phyloP scores from a whole-genome alignment of 371 early-diverging fungal species.

The Rhizopus stolonifer region DNA sequence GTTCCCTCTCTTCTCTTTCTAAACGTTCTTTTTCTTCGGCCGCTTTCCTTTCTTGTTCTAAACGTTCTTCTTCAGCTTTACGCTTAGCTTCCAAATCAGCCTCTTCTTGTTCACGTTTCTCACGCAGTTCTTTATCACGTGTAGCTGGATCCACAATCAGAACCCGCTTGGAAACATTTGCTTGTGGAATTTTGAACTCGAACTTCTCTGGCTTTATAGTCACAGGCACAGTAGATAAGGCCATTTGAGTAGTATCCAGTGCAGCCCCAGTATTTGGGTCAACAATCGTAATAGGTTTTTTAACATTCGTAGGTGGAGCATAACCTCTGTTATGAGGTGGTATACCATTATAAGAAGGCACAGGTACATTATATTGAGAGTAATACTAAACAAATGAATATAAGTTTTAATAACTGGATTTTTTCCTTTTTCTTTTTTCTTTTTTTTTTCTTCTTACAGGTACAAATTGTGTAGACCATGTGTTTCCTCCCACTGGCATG shows the following conservation, averaged over 20 bases:
- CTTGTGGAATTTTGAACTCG: conserved; percentile 29
- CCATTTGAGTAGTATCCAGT: conserved; percentile 29
- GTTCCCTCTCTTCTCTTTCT: conserved; percentile 22
- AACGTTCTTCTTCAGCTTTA: conserved; percentile 29
- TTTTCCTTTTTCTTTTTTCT: no score
- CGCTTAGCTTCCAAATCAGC: conserved; percentile 39
- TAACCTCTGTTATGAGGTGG: conserved; percentile 21
- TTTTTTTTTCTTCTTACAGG: conserved; percentile 6
- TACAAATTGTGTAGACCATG: conserved; percentile 32
- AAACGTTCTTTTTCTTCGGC: conserved; percentile 5
- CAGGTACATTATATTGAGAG: conserved; percentile 18
- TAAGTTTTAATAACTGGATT: background rate
- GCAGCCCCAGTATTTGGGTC: conserved; percentile 71
- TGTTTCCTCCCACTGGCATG: background rate
- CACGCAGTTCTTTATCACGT: conserved; percentile 29
- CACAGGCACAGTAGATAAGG: conserved; percentile 25
- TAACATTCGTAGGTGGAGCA: conserved; percentile 39
- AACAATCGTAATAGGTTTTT: conserved; percentile 66
- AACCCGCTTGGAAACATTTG: conserved; percentile 50
- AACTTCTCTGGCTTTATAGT: conserved; percentile 15
- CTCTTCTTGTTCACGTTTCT: conserved; percentile 46
- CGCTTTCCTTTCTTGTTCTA: conserved; percentile 15
- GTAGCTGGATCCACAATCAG: conserved; percentile 65
- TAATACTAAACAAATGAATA: conserved; percentile 8
- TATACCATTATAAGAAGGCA: conserved; percentile 7